A percentile compares a stretch with the other conserved stretches of the same genome.
These are phyloP conservation scores for Lachnellula occidentalis DNA, from an alignment of 2,329 filamentous ascomycete species.

Conservation along the genomic window DNA sequence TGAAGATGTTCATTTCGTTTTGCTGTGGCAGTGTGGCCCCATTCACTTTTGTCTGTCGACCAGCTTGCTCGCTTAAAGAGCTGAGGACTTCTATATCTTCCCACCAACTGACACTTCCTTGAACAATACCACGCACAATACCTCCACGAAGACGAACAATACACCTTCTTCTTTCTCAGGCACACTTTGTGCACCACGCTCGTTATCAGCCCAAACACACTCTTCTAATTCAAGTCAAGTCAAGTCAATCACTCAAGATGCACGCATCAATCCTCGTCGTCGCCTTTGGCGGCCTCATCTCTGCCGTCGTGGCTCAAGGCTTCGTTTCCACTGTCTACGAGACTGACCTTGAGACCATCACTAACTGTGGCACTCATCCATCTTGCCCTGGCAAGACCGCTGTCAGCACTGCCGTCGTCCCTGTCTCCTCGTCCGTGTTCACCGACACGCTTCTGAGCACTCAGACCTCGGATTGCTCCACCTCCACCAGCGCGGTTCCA, in stretches of 20 bases:
- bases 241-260: slow-evolving; percentile 7
- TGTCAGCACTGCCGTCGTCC: background rate
- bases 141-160: background rate
- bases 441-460: background rate
- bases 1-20: background rate
- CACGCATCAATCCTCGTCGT: slow-evolving; percentile 14
- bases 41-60: background rate
- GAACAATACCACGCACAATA: background rate
- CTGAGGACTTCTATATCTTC: background rate
- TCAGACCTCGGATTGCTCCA: background rate
- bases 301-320: slow-evolving; percentile 2
- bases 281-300: slow-evolving; percentile 1
- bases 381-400: background rate
- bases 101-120: background rate
- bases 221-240: background rate
- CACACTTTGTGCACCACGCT: background rate
- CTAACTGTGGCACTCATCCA: slow-evolving; percentile 5
- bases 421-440: background rate
- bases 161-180: background rate
- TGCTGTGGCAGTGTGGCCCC: too few relatives aligned
- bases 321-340: slow-evolving; percentile 1
- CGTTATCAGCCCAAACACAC: background rate
- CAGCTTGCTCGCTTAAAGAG: background rate
- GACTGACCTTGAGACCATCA: slow-evolving; percentile 7
- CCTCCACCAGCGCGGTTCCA: background rate